phyloP scores from a whole-genome alignment of 2,329 filamentous ascomycete genomes.

The Dactylellina drechsleri region DNA sequence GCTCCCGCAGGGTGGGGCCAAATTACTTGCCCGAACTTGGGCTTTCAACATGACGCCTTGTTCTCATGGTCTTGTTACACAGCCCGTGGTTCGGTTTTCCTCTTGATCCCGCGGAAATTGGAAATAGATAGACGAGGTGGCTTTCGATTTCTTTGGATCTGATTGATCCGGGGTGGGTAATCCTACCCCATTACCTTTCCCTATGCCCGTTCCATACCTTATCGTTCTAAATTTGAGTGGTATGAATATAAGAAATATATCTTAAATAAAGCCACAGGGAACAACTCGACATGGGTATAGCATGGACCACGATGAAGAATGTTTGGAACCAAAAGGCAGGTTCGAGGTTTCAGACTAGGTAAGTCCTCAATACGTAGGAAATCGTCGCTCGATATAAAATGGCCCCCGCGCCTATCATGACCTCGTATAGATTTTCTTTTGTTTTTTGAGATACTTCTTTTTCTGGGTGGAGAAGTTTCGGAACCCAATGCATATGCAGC shows the following conservation, averaged over 20 bases:
- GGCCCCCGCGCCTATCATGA: no score
- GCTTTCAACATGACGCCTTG: neutral
- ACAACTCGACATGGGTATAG: no score
- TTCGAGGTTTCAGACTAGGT: no score
- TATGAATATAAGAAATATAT: no score
- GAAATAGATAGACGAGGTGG: slow-evolving; percentile 30
- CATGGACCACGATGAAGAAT: no score
- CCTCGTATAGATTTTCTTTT: neutral
- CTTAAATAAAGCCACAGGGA: no score
- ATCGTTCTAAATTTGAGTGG: neutral
- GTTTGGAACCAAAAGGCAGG: no score
- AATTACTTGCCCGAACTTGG: neutral
- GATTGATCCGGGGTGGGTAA: slow-evolving; percentile 1
- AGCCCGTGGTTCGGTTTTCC: slow-evolving; percentile 1
- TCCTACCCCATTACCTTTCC: neutral
- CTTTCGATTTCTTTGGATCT: slow-evolving; percentile 14
- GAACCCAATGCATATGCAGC: neutral
- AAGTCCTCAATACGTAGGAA: no score
- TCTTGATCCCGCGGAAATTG: slow-evolving; percentile 36
- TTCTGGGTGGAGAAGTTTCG: slow-evolving; percentile 13
- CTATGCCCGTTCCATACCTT: neutral
- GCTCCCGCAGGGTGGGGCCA: neutral
- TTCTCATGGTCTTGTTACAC: slow-evolving; percentile 29
- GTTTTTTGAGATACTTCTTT: slow-evolving; percentile 3
- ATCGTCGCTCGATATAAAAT: no score